These are phyloP conservation scores for Fragaria ananassa DNA, from an alignment of 306 rosid species.

Conservation along the genomic window DNA sequence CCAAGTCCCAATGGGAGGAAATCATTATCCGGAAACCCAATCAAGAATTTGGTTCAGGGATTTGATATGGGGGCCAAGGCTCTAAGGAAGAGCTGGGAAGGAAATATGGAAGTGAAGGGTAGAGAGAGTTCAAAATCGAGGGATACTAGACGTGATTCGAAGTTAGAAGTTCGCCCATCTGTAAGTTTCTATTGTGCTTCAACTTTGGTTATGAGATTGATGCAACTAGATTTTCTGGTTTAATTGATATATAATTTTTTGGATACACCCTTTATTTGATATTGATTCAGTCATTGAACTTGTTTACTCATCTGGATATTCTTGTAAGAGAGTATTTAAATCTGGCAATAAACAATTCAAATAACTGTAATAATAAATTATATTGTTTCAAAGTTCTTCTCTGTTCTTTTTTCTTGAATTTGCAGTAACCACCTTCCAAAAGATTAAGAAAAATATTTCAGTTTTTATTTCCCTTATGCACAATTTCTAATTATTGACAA, in stretches of 20 bases:
- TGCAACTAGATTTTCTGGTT: not conserved
- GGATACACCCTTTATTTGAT: not conserved
- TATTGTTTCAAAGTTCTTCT: not conserved
- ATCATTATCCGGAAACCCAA: slow-evolving; percentile 46
- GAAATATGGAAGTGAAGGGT: slow-evolving; percentile 69
- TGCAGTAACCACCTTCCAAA: not conserved
- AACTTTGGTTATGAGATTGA: not conserved
- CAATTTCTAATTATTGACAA: slow-evolving; percentile 20
- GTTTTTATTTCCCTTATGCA: not conserved
- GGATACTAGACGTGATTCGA: slow-evolving; percentile 55
- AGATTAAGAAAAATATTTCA: not conserved
- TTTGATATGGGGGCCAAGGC: slow-evolving; percentile 92
- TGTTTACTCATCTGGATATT: slow-evolving; percentile 14
- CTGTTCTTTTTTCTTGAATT: not conserved
- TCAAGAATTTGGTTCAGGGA: slow-evolving; percentile 70
- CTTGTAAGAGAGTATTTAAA: not conserved
- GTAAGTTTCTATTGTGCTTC: slow-evolving; percentile 49
- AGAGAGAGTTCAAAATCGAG: slow-evolving; percentile 60
- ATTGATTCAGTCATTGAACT: not conserved
- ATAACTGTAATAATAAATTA: not conserved
- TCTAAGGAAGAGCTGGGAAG: slow-evolving; percentile 98
- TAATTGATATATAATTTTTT: not conserved
- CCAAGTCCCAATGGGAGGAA: slow-evolving; percentile 57
- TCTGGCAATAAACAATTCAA: not conserved
- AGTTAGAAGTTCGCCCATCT: slow-evolving; percentile 51